phyloP scores from a whole-genome alignment of 2,329 filamentous ascomycete species.

The Talaromyces sp. region DNA sequence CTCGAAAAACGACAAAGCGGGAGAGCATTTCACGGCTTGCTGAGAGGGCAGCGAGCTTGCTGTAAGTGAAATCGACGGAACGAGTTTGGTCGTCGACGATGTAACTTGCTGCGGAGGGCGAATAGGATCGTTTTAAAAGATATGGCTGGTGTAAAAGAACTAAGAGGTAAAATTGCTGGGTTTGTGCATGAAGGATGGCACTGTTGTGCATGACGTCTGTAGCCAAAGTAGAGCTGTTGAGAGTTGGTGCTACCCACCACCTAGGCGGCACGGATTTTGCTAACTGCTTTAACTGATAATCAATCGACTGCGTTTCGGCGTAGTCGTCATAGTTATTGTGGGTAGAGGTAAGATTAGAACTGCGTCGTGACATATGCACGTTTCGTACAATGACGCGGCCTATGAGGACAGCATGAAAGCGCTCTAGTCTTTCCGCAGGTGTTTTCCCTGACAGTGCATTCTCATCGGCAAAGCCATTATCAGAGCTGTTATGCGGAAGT shows the following conservation, averaged over 20 bases:
- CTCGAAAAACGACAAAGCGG: conserved; percentile 14
- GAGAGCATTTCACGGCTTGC: conserved; percentile 18
- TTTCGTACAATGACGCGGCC: conserved; percentile 16
- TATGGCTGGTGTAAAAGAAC: conserved; percentile 19
- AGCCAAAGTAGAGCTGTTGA: conserved; percentile 4
- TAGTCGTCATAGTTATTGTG: background rate
- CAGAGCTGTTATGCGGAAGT: conserved; percentile 37
- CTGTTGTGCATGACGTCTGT: conserved; percentile 12
- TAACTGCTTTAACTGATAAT: conserved; percentile 15
- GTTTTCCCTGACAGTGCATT: background rate
- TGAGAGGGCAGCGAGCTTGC: conserved; percentile 13
- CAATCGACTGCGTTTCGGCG: conserved; percentile 16
- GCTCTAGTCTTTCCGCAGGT: conserved; percentile 11
- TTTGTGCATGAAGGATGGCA: conserved; percentile 14
- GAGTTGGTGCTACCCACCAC: conserved; percentile 8
- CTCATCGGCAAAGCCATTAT: conserved; percentile 11
- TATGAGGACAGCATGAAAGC: conserved; percentile 13
- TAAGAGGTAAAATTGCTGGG: conserved; percentile 20
- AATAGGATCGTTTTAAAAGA: conserved; percentile 1
- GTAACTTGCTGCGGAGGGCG: background rate
- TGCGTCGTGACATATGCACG: conserved; percentile 10
- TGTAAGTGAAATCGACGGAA: conserved; percentile 13
- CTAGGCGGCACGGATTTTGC: conserved; percentile 13
- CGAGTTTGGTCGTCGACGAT: no score
- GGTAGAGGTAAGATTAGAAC: background rate